Evolutionary conservation across 2,329 filamentous ascomycete species (phyloP).

Genomic region (Fusarium sp.): DNA sequence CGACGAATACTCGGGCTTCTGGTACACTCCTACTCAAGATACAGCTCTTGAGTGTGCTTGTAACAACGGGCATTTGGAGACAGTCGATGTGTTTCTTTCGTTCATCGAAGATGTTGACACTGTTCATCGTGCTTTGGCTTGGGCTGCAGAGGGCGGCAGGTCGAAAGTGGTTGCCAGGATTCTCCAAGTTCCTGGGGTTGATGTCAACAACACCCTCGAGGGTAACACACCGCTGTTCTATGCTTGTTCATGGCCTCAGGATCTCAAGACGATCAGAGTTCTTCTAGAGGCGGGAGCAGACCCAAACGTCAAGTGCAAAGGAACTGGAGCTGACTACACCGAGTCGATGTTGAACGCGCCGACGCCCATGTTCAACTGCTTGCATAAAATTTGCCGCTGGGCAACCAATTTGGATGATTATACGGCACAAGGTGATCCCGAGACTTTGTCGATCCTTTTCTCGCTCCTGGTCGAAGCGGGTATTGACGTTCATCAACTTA

Average conservation of each 20-base stretch:
- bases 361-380: slow-evolving; percentile 9
- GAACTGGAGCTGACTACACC: neutral
- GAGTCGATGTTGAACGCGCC: neutral
- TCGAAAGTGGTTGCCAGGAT: slow-evolving; percentile 43
- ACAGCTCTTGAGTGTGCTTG: slow-evolving; percentile 50
- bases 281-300: slow-evolving; percentile 48
- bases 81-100: slow-evolving; percentile 42
- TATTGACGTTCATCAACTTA: slow-evolving; percentile 29
- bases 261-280: slow-evolving; percentile 28
- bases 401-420: neutral
- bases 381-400: slow-evolving; percentile 17
- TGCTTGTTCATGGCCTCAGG: slow-evolving; percentile 1
- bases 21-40: slow-evolving; percentile 26
- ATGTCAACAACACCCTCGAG: slow-evolving; percentile 44
- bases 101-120: slow-evolving; percentile 38
- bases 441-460: slow-evolving; percentile 17
- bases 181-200: slow-evolving; percentile 45
- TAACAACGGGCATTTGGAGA: slow-evolving; percentile 39
- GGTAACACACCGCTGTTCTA: slow-evolving; percentile 39
- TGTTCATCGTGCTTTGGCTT: slow-evolving; percentile 43
- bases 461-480: slow-evolving; percentile 36
- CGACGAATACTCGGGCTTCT: neutral
- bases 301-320: slow-evolving; percentile 32
- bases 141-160: slow-evolving; percentile 36
- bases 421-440: neutral